These are phyloP conservation scores for Linderniella brevidens DNA, from an alignment of 257 asterid genomes.

Conservation along the genomic window DNA sequence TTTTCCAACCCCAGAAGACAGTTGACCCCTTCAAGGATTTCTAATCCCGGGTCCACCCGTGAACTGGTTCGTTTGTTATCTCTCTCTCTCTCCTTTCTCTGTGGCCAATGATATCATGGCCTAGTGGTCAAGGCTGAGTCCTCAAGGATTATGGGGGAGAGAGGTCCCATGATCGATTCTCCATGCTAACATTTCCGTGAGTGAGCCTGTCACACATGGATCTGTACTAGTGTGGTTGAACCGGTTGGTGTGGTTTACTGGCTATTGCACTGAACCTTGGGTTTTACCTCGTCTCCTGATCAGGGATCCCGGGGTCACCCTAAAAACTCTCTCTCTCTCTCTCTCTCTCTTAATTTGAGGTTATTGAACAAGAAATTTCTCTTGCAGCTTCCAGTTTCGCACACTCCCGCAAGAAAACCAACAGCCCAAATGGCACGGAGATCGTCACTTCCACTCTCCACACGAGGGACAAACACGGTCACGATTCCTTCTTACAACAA, in stretches of 20 bases:
- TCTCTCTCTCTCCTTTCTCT: background rate
- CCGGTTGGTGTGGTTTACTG: too few species aligned
- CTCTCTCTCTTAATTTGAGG: background rate
- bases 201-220: too few species aligned
- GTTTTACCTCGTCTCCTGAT: too few species aligned
- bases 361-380: background rate
- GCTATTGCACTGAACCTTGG: too few species aligned
- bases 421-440: slow-evolving; percentile 32
- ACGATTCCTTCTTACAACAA: slow-evolving; percentile 24
- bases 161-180: too few species aligned
- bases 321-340: background rate
- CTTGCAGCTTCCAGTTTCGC: slow-evolving; percentile 79
- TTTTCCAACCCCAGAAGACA: slow-evolving; percentile 38
- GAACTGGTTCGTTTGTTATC: slow-evolving; percentile 53
- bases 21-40: slow-evolving; percentile 40
- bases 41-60: slow-evolving; percentile 81
- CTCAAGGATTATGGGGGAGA: too few species aligned
- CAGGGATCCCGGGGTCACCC: too few species aligned
- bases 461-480: slow-evolving; percentile 16
- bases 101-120: too few species aligned
- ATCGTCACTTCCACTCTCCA: slow-evolving; percentile 61
- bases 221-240: too few species aligned
- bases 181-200: too few species aligned
- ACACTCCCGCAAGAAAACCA: slow-evolving; percentile 50
- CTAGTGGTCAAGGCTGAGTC: too few species aligned